These are phyloP conservation scores for Leptosphaerulina australis DNA, from an alignment of 2,329 filamentous ascomycete species.

Conservation along the genomic window DNA sequence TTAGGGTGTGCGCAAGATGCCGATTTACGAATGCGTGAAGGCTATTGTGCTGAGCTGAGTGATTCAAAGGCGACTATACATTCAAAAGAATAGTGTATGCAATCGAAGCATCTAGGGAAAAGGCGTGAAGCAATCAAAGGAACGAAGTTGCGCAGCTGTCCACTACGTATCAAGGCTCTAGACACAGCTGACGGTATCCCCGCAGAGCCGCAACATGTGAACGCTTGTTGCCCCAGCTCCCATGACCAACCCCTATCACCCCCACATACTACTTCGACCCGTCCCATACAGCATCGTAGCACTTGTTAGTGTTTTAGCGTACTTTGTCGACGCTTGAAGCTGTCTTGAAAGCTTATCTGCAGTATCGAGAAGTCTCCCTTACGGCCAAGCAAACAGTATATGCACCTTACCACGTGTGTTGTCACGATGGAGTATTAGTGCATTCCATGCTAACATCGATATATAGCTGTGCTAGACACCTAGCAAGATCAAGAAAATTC, in stretches of 20 bases:
- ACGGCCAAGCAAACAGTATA: conserved; percentile 15
- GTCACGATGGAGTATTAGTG: conserved; percentile 21
- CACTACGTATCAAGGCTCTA: too few relatives aligned
- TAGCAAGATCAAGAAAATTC: conserved; percentile 7
- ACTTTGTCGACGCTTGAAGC: background rate
- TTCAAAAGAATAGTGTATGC: too few relatives aligned
- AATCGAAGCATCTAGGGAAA: background rate
- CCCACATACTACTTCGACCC: conserved; percentile 12
- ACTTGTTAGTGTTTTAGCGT: background rate
- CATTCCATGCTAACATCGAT: background rate
- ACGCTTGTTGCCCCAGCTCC: conserved; percentile 12
- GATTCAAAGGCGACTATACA: too few relatives aligned
- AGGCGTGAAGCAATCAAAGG: background rate
- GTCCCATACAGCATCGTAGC: background rate
- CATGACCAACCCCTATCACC: conserved; percentile 13
- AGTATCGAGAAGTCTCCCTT: background rate
- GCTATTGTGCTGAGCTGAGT: too few relatives aligned
- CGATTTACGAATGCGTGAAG: background rate
- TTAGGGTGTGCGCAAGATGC: conserved; percentile 4
- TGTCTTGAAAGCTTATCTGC: background rate
- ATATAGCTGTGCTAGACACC: background rate
- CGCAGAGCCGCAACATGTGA: conserved; percentile 35
- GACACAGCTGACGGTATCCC: conserved; percentile 11
- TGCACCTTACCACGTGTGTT: background rate
- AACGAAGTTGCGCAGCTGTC: conserved; percentile 1